These are phyloP conservation scores for Plantago elongata DNA, from an alignment of 257 asterid genomes.

Conservation along the genomic window DNA sequence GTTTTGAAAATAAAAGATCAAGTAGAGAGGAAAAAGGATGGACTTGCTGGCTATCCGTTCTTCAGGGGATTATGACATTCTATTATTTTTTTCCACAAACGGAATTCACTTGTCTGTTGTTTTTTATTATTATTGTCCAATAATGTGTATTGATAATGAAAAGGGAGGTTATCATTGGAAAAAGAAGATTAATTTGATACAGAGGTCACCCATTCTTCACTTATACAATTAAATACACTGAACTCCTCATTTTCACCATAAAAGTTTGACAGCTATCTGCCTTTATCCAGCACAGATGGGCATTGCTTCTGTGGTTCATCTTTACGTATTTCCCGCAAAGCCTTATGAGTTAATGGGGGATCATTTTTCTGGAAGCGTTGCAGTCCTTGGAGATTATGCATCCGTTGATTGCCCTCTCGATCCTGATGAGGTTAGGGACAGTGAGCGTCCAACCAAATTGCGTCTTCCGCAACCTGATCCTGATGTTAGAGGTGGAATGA, in stretches of 20 bases:
- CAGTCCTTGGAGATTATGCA: slow-evolving; percentile 95
- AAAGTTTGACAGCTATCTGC: slow-evolving; percentile 43
- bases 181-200: neutral
- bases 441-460: slow-evolving; percentile 88
- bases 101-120: no score
- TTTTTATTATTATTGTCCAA: no score
- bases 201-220: neutral
- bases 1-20: no score
- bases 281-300: slow-evolving; percentile 99
- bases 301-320: slow-evolving; percentile 84
- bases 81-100: no score
- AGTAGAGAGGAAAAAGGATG: no score
- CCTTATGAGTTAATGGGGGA: slow-evolving; percentile 96
- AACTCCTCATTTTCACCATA: slow-evolving; percentile 19
- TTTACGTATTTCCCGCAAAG: slow-evolving; percentile 97
- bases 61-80: no score
- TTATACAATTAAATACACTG: slow-evolving; percentile 3
- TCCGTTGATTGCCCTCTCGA: slow-evolving; percentile 89
- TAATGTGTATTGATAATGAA: no score
- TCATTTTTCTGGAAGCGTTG: slow-evolving; percentile 64
- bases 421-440: slow-evolving; percentile 95
- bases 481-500: slow-evolving; percentile 59
- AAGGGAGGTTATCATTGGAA: neutral
- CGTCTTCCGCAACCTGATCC: slow-evolving; percentile 85
- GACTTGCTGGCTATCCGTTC: no score